phyloP scores from a whole-genome alignment of 345 rosid genomes.

The Moricandia moricandioides region DNA sequence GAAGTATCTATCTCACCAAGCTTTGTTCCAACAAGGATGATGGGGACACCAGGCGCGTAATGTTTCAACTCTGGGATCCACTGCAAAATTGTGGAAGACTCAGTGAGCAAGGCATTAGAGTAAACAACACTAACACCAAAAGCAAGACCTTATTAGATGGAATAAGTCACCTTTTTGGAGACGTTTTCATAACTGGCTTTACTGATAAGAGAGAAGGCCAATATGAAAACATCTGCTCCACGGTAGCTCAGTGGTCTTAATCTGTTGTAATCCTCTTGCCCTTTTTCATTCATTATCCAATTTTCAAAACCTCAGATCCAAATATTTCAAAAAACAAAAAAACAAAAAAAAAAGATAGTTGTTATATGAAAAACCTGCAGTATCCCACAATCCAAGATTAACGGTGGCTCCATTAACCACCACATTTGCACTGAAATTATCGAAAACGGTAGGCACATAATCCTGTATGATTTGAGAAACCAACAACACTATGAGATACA shows the following conservation, averaged over 20 bases:
- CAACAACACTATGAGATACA: neutral
- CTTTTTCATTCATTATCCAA: constrained; percentile 24
- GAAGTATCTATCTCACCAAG: constrained; percentile 52
- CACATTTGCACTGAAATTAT: constrained; percentile 96
- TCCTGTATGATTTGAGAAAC: constrained; percentile 45
- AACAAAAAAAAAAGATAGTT: neutral
- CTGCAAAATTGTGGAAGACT: constrained; percentile 38
- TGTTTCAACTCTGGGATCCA: constrained; percentile 99
- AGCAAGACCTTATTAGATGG: neutral
- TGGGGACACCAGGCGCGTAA: constrained; percentile 92
- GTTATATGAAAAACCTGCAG: constrained; percentile 59
- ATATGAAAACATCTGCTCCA: constrained; percentile 93
- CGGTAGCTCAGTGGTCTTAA: constrained; percentile 91
- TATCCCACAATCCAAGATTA: constrained; percentile 95
- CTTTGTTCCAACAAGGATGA: constrained; percentile 90
- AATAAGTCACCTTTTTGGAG: constrained; percentile 70
- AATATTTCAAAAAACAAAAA: neutral
- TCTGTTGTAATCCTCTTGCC: constrained; percentile 93
- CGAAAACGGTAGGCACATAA: constrained; percentile 91
- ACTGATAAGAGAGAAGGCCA: constrained; percentile 95
- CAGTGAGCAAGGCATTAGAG: neutral
- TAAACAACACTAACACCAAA: neutral
- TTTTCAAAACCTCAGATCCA: neutral
- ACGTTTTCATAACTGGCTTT: constrained; percentile 99
- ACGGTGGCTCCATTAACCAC: constrained; percentile 86